phyloP scores from a whole-genome alignment of 768 basidiomycete genomes.

The Mycena alexandri region DNA sequence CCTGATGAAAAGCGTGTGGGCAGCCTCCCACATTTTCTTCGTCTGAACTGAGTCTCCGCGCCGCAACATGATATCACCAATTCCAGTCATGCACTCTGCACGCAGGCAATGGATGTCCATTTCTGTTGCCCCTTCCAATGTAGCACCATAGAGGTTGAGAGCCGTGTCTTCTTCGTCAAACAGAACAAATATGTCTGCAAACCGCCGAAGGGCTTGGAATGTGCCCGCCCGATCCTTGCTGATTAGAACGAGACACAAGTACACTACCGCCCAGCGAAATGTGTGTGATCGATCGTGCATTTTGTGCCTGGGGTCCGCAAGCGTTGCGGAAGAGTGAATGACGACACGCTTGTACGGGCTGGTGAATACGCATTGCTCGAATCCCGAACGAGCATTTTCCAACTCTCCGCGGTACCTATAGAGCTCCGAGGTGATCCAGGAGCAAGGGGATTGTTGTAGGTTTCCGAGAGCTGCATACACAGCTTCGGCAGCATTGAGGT shows the following conservation, averaged over 20 bases:
- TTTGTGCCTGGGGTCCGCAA: constrained; percentile 8
- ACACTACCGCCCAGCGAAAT: constrained; percentile 12
- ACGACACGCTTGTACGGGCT: constrained; percentile 10
- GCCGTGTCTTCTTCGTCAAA: constrained; percentile 13
- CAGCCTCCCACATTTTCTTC: constrained; percentile 11
- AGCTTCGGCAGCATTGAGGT: not conserved
- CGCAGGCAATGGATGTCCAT: constrained; percentile 14
- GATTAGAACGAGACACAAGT: constrained; percentile 1
- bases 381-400: constrained; percentile 16
- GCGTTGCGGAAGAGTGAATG: constrained; percentile 15
- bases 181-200: constrained; percentile 15
- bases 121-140: constrained; percentile 10
- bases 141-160: constrained; percentile 8
- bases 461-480: constrained; percentile 7
- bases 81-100: constrained; percentile 14
- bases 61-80: constrained; percentile 11
- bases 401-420: constrained; percentile 1
- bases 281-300: constrained; percentile 8
- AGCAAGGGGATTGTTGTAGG: constrained; percentile 12
- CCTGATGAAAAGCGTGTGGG: constrained; percentile 7
- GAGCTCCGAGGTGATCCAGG: constrained; percentile 10
- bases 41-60: constrained; percentile 12
- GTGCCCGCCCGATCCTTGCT: constrained; percentile 4
- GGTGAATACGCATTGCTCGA: constrained; percentile 5
- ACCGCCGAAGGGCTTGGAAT: constrained; percentile 8